phyloP scores from a whole-genome alignment of 768 basidiomycete genomes.

The Mycena vulgaris region DNA sequence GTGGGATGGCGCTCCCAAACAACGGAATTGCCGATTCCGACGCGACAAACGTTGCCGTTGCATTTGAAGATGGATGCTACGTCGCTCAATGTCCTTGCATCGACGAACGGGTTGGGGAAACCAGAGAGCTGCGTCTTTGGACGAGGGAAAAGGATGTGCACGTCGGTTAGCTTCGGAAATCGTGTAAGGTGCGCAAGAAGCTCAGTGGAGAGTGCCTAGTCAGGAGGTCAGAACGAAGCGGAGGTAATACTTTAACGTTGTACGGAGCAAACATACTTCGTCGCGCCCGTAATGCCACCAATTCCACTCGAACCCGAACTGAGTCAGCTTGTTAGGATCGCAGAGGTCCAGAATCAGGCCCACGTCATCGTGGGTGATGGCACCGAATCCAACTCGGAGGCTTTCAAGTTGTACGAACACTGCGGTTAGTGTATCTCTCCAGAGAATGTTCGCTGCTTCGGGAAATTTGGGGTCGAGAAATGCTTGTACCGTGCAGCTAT shows the following conservation, averaged over 20 bases:
- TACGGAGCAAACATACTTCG: slow-evolving; percentile 11
- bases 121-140: slow-evolving; percentile 6
- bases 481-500: neutral
- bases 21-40: slow-evolving; percentile 30
- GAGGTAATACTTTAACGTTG: too few relatives aligned
- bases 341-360: slow-evolving; percentile 17
- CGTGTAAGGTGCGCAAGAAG: slow-evolving; percentile 6
- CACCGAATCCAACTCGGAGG: slow-evolving; percentile 35
- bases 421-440: slow-evolving; percentile 1
- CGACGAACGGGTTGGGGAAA: neutral
- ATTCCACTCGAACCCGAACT: slow-evolving; percentile 37
- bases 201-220: neutral
- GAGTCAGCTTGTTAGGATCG: slow-evolving; percentile 17
- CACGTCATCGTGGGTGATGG: slow-evolving; percentile 10
- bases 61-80: slow-evolving; percentile 7
- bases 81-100: neutral
- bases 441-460: neutral
- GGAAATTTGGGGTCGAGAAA: neutral
- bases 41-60: slow-evolving; percentile 4
- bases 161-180: slow-evolving; percentile 6
- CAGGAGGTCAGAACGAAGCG: neutral
- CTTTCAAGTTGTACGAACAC: slow-evolving; percentile 20
- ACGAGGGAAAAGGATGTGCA: slow-evolving; percentile 22
- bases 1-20: slow-evolving; percentile 25
- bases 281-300: slow-evolving; percentile 22